Evolutionary conservation across 2,329 filamentous ascomycete species (phyloP).

Genomic region (Aspergillus novoparasiticus): DNA sequence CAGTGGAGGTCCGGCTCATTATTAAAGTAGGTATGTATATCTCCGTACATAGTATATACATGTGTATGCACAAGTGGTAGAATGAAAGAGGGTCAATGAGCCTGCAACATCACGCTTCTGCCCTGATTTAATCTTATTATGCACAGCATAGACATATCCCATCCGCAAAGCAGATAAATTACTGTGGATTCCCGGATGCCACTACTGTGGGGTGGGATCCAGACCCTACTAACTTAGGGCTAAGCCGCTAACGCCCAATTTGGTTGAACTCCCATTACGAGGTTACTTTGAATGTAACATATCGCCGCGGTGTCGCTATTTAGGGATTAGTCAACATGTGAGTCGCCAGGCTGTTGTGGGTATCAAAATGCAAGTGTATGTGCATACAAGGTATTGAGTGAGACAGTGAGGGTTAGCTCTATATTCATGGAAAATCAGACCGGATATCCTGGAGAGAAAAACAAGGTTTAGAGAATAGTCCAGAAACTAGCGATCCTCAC

Average conservation of each 20-base stretch:
- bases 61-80: not conserved
- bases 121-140: not conserved
- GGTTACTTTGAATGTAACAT: not conserved
- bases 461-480: not conserved
- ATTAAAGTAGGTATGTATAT: not conserved
- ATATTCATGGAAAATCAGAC: no score
- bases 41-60: not conserved
- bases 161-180: conserved; percentile 2
- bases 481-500: not conserved
- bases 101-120: not conserved
- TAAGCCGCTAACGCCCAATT: not conserved
- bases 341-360: not conserved
- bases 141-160: not conserved
- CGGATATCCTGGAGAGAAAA: not conserved
- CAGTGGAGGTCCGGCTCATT: not conserved
- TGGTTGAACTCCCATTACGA: not conserved
- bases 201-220: not conserved
- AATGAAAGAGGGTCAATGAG: not conserved
- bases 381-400: not conserved
- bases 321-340: not conserved
- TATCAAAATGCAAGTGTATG: not conserved
- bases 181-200: not conserved
- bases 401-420: no score
- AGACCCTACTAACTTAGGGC: not conserved
- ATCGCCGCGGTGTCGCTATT: not conserved